These are phyloP conservation scores for Prunus fruticosa DNA, from an alignment of 306 rosid species.

Conservation along the genomic window DNA sequence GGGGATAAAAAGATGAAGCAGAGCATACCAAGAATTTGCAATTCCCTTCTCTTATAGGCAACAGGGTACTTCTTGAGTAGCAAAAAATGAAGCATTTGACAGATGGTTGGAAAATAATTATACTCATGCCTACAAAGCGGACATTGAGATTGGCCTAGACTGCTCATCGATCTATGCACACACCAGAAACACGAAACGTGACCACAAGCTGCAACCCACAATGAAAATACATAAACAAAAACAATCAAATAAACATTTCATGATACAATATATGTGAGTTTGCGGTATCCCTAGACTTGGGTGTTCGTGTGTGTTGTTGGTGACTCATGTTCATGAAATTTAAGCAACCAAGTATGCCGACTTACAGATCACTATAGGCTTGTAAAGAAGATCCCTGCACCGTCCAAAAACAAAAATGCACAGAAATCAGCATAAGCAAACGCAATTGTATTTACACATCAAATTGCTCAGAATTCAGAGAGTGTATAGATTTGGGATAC, in stretches of 20 bases:
- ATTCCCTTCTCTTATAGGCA: constrained; percentile 60
- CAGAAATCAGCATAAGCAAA: background rate
- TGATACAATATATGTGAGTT: too few relatives aligned
- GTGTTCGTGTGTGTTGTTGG: too few relatives aligned
- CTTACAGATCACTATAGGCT: constrained; percentile 90
- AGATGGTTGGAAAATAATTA: constrained; percentile 66
- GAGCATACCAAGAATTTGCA: constrained; percentile 56
- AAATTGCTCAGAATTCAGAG: background rate
- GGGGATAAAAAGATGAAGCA: constrained; percentile 12
- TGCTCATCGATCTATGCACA: constrained; percentile 61
- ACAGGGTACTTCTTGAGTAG: constrained; percentile 65
- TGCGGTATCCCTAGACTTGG: too few relatives aligned
- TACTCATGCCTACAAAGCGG: constrained; percentile 70
- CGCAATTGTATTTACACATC: background rate
- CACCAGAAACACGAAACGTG: constrained; percentile 93
- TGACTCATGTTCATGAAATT: background rate
- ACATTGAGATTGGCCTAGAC: constrained; percentile 50
- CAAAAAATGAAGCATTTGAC: constrained; percentile 73
- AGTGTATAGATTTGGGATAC: constrained; percentile 11
- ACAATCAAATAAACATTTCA: background rate
- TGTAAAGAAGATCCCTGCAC: constrained; percentile 82
- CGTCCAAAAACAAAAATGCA: background rate
- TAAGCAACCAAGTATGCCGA: background rate
- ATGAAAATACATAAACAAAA: background rate
- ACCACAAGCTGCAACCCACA: constrained; percentile 70